Evolutionary conservation across 768 basidiomycete species (phyloP).

Genomic region (Polyporus arcularius): DNA sequence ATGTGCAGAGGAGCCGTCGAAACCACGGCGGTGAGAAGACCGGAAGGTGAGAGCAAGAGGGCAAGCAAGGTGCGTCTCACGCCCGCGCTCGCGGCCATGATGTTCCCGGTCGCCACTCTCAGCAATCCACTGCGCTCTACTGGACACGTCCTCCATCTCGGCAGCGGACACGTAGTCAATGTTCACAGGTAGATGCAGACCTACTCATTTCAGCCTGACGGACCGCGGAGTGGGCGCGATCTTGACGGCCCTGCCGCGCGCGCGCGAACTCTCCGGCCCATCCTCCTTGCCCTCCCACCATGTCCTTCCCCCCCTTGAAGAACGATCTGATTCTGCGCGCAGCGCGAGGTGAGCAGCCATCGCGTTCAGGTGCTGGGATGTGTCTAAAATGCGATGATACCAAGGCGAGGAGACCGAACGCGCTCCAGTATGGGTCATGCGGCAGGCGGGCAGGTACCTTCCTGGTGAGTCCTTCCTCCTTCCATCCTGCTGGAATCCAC

Average conservation of each 20-base stretch:
- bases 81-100: conserved; percentile 13
- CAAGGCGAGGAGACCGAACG: conserved; percentile 83
- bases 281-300: conserved; percentile 17
- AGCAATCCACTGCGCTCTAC: not conserved
- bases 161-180: conserved; percentile 5
- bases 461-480: conserved; percentile 60
- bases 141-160: conserved; percentile 10
- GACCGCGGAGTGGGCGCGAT: not conserved
- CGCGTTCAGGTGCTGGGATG: not conserved
- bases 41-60: conserved; percentile 17
- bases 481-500: not conserved
- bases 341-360: conserved; percentile 61
- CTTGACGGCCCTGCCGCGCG: not conserved
- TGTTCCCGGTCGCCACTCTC: conserved; percentile 5
- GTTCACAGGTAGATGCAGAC: conserved; percentile 3
- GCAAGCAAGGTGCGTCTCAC: conserved; percentile 20
- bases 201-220: not conserved
- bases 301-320: conserved; percentile 71
- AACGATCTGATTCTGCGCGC: conserved; percentile 92
- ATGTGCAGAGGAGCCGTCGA: conserved; percentile 7
- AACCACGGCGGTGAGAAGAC: conserved; percentile 3
- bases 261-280: not conserved
- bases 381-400: not conserved
- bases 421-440: conserved; percentile 99
- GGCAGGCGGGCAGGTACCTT: conserved; percentile 93